Evolutionary conservation across 768 basidiomycete species (phyloP).

Genomic region (Tricholoma terreum): DNA sequence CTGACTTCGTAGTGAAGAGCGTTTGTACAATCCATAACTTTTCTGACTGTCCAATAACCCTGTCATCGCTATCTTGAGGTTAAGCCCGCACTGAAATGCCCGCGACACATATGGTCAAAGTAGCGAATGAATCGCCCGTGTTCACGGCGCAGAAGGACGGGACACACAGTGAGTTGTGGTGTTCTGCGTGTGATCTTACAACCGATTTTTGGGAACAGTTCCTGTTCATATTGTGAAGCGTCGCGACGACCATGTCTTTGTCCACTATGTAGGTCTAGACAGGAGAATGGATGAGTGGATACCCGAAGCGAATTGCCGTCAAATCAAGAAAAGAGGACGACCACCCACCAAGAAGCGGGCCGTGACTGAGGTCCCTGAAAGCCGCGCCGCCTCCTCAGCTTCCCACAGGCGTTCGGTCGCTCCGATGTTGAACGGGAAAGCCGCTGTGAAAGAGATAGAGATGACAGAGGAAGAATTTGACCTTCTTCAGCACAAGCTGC

Average conservation of each 20-base stretch:
- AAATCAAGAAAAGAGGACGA: slow-evolving; percentile 29
- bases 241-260: slow-evolving; percentile 53
- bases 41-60: neutral
- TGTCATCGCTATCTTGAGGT: neutral
- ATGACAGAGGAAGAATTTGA: slow-evolving; percentile 73
- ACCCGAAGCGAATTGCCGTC: slow-evolving; percentile 39
- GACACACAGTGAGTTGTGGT: slow-evolving; percentile 24
- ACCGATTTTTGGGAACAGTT: slow-evolving; percentile 27
- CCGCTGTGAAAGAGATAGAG: slow-evolving; percentile 26
- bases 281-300: slow-evolving; percentile 78
- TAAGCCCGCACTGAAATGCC: slow-evolving; percentile 18
- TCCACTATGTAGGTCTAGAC: slow-evolving; percentile 71
- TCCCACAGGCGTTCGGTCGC: slow-evolving; percentile 6
- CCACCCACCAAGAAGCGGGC: slow-evolving; percentile 1
- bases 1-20: too few species aligned
- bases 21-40: too few species aligned
- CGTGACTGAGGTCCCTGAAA: slow-evolving; percentile 9
- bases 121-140: slow-evolving; percentile 23
- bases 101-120: slow-evolving; percentile 24
- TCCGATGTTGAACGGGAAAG: slow-evolving; percentile 9
- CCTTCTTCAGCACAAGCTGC: slow-evolving; percentile 63
- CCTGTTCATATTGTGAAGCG: slow-evolving; percentile 52
- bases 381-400: slow-evolving; percentile 8
- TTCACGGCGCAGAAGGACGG: slow-evolving; percentile 35
- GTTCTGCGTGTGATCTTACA: slow-evolving; percentile 9